Percentiles rank a stretch among this genome's conserved stretches.
phyloP scores from a whole-genome alignment of 2,329 filamentous ascomycete genomes.

The Annulohypoxylon truncatum region DNA sequence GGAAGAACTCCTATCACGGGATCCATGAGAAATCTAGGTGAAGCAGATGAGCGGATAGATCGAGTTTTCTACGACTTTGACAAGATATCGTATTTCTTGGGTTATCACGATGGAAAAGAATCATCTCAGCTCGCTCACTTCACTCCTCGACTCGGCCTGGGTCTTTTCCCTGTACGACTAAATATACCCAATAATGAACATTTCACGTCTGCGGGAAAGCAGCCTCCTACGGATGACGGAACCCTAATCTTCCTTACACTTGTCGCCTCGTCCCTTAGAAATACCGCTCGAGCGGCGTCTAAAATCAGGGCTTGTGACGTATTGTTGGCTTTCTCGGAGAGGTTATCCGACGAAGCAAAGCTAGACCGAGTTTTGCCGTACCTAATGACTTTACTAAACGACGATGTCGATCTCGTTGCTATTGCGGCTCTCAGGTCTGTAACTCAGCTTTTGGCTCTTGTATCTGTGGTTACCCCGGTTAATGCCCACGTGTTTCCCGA shows the following conservation, averaged over 20 bases:
- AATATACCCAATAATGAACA: conserved; percentile 89
- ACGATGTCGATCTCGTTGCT: conserved; percentile 85
- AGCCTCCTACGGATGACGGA: conserved; percentile 81
- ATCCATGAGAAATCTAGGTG: conserved; percentile 77
- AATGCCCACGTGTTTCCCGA: conserved; percentile 77
- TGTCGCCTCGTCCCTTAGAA: conserved; percentile 87
- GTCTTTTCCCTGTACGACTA: conserved; percentile 82
- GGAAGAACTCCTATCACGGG: conserved; percentile 78
- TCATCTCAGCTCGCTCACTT: conserved; percentile 49
- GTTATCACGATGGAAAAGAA: conserved; percentile 69
- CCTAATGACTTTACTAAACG: conserved; percentile 82
- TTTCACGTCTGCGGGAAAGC: conserved; percentile 68
- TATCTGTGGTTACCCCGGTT: conserved; percentile 85
- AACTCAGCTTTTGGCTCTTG: conserved; percentile 87
- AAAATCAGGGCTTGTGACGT: conserved; percentile 91
- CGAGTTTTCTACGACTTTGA: conserved; percentile 95
- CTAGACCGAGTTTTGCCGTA: conserved; percentile 93
- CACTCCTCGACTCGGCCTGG: conserved; percentile 63
- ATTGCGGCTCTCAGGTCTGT: conserved; percentile 87
- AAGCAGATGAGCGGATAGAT: conserved; percentile 94
- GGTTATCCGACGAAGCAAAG: conserved; percentile 94
- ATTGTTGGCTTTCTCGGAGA: conserved; percentile 89
- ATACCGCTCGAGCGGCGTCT: conserved; percentile 88
- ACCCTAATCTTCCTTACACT: conserved; percentile 92
- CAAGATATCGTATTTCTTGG: conserved; percentile 95